A percentile compares a stretch with the other conserved stretches of the same genome.
Evolutionary conservation across 2,329 filamentous ascomycete genomes (phyloP).

Genomic region (Lasiodiplodia sp.): DNA sequence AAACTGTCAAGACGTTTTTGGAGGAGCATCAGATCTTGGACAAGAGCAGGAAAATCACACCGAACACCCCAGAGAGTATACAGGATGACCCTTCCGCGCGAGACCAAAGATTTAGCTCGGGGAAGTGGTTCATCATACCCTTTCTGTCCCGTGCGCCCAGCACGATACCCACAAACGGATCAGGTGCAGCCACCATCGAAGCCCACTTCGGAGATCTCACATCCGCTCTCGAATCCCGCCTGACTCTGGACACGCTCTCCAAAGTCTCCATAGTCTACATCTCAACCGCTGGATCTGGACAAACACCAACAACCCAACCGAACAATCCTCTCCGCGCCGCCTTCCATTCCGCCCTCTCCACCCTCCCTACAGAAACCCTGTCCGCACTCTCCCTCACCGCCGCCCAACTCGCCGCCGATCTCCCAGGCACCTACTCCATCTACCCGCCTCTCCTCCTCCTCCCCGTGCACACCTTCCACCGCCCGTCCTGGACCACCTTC

Average conservation of each 20-base stretch:
- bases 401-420: slow-evolving; percentile 34
- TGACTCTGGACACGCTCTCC: neutral
- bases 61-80: neutral
- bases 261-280: neutral
- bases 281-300: neutral
- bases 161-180: neutral
- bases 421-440: slow-evolving; percentile 58
- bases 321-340: slow-evolving; percentile 25
- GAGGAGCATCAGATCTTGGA: slow-evolving; percentile 42
- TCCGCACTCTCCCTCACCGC: slow-evolving; percentile 31
- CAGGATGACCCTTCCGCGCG: too few relatives aligned
- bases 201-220: neutral
- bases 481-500: slow-evolving; percentile 44
- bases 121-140: slow-evolving; percentile 13
- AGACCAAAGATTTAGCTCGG: neutral
- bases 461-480: slow-evolving; percentile 55
- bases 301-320: neutral
- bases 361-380: slow-evolving; percentile 30
- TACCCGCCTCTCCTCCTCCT: slow-evolving; percentile 67
- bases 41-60: slow-evolving; percentile 40
- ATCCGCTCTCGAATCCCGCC: neutral
- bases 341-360: slow-evolving; percentile 21
- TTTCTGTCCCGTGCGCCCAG: neutral
- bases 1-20: slow-evolving; percentile 48
- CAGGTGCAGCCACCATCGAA: neutral